These are phyloP conservation scores for Chaetomiaceae sp. DNA, from an alignment of 2,329 filamentous ascomycete species.

Conservation along the genomic window DNA sequence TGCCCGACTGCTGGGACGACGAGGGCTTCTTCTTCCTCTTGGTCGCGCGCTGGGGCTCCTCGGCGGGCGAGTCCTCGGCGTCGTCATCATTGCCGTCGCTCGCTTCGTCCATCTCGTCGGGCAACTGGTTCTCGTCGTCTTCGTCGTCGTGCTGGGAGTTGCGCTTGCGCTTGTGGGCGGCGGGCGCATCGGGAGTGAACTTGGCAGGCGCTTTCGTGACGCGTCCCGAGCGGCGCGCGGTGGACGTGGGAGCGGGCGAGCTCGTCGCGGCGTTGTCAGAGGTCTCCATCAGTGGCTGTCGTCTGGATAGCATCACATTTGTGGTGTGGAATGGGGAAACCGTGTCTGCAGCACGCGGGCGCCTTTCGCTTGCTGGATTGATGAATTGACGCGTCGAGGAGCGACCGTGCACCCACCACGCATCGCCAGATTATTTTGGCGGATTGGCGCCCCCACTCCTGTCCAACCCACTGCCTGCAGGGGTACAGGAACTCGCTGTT, in stretches of 20 bases:
- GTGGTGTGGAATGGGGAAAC: slow-evolving; percentile 11
- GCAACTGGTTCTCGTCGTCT: slow-evolving; percentile 41
- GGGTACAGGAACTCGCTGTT: neutral
- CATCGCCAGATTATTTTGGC: slow-evolving; percentile 25
- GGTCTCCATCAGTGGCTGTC: slow-evolving; percentile 45
- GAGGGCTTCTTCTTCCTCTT: slow-evolving; percentile 32
- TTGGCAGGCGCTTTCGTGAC: slow-evolving; percentile 55
- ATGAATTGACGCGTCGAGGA: slow-evolving; percentile 25
- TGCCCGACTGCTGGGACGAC: slow-evolving; percentile 40
- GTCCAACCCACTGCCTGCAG: neutral
- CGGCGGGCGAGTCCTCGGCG: slow-evolving; percentile 39
- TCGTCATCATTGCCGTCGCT: slow-evolving; percentile 35
- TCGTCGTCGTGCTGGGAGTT: slow-evolving; percentile 40
- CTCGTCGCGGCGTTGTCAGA: slow-evolving; percentile 51
- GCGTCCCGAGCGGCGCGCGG: slow-evolving; percentile 63
- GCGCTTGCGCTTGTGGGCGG: slow-evolving; percentile 54
- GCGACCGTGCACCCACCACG: slow-evolving; percentile 1
- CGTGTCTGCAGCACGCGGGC: slow-evolving; percentile 5
- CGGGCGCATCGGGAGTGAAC: slow-evolving; percentile 48
- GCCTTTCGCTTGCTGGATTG: slow-evolving; percentile 10
- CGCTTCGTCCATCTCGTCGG: slow-evolving; percentile 39
- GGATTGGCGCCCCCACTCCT: slow-evolving; percentile 16
- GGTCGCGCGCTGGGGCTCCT: slow-evolving; percentile 35
- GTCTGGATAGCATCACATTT: slow-evolving; percentile 35
- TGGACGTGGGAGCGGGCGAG: slow-evolving; percentile 45